phyloP scores from a whole-genome alignment of 257 asterid species.

The Datura wrightii region DNA sequence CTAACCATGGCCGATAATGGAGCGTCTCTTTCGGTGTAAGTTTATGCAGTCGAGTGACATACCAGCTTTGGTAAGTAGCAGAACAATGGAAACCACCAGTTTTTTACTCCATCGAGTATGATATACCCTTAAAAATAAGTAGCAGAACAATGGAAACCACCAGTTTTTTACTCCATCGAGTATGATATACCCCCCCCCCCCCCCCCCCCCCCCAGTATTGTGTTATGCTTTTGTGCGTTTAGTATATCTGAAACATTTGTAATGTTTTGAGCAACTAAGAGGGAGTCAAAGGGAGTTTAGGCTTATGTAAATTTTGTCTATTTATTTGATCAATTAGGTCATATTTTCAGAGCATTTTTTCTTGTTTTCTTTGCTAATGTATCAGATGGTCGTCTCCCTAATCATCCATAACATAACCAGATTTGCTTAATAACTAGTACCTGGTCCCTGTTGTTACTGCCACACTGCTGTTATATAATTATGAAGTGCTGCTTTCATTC shows the following conservation, averaged over 20 bases:
- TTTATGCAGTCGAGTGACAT: not conserved
- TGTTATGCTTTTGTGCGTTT: not conserved
- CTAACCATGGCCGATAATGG: slow-evolving; percentile 81
- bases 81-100: not conserved
- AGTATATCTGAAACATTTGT: not conserved
- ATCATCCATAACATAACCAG: too few relatives aligned
- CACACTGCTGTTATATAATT: too few relatives aligned
- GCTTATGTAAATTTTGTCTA: not conserved
- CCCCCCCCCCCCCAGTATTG: not conserved
- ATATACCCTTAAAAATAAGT: not conserved
- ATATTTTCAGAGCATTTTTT: too few relatives aligned
- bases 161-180: too few relatives aligned
- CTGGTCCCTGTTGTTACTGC: too few relatives aligned
- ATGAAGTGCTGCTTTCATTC: too few relatives aligned
- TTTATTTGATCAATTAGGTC: not conserved
- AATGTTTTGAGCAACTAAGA: not conserved
- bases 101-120: not conserved
- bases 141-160: too few relatives aligned
- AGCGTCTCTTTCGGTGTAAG: slow-evolving; percentile 78
- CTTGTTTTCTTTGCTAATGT: slow-evolving; percentile 11
- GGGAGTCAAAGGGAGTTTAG: slow-evolving; percentile 11
- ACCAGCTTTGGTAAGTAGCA: not conserved
- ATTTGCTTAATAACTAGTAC: too few relatives aligned
- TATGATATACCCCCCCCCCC: too few relatives aligned
- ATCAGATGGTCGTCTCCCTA: not conserved